phyloP scores from a whole-genome alignment of 2,329 filamentous ascomycete genomes.

The Cadophora sp. region DNA sequence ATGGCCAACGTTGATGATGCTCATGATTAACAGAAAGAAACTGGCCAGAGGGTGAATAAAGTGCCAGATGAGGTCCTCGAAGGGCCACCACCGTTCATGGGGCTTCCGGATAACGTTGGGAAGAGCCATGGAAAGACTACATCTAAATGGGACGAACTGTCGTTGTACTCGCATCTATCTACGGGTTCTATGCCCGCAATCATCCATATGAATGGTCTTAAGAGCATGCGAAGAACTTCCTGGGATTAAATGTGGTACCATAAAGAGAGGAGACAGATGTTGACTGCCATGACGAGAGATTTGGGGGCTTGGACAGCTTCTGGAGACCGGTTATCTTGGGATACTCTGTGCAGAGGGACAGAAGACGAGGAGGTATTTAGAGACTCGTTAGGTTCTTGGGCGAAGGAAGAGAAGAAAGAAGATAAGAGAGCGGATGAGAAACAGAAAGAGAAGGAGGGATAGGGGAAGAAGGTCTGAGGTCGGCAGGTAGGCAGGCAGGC shows the following conservation, averaged over 20 bases:
- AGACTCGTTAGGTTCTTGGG: neutral
- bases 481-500: too few species aligned
- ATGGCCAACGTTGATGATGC: neutral
- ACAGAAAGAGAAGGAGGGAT: neutral
- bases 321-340: slow-evolving; percentile 10
- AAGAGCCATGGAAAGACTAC: neutral
- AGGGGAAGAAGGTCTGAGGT: too few species aligned
- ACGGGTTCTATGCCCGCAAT: slow-evolving; percentile 3
- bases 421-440: neutral
- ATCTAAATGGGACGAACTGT: neutral
- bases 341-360: neutral
- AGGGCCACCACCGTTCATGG: neutral
- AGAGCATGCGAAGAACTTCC: neutral
- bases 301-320: neutral
- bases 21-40: neutral
- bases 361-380: neutral
- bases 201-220: neutral
- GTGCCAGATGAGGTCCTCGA: neutral
- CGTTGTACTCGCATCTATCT: neutral
- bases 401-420: neutral
- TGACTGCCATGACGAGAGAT: neutral
- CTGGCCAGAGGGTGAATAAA: neutral
- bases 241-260: slow-evolving; percentile 12
- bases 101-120: neutral
- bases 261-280: neutral